These are phyloP conservation scores for Fusarium brachygibbosum DNA, from an alignment of 2,329 filamentous ascomycete species.

Conservation along the genomic window DNA sequence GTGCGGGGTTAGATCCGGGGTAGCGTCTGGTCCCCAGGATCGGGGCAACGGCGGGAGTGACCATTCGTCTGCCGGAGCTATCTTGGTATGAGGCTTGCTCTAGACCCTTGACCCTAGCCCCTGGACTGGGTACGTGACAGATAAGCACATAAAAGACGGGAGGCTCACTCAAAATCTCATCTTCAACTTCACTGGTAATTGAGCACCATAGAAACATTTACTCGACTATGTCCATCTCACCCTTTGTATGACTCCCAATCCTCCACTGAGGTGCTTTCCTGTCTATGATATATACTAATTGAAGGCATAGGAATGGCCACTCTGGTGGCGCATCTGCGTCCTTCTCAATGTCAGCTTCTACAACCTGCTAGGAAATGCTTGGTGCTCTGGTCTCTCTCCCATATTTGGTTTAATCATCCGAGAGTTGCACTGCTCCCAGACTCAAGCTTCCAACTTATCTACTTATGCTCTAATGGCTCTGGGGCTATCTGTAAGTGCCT, in stretches of 20 bases:
- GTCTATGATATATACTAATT: no score
- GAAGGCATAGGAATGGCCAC: constrained; percentile 1
- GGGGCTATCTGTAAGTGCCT: constrained; percentile 16
- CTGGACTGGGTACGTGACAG: background rate
- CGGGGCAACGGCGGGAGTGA: background rate
- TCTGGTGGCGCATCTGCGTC: constrained; percentile 14
- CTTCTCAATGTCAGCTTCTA: constrained; percentile 17
- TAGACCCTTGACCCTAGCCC: background rate
- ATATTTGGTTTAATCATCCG: constrained; percentile 15
- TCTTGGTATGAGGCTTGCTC: background rate
- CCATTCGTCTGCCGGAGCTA: background rate
- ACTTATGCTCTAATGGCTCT: constrained; percentile 11
- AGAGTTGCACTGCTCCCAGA: constrained; percentile 8
- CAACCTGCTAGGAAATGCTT: constrained; percentile 13
- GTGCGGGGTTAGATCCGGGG: background rate
- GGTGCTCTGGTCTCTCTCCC: constrained; percentile 17
- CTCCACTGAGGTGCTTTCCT: background rate
- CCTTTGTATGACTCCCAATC: background rate
- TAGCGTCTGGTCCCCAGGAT: background rate
- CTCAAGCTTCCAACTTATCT: background rate
- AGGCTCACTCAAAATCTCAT: background rate
- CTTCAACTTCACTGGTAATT: background rate
- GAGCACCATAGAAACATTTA: no score
- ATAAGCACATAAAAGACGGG: background rate
- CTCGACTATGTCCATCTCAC: constrained; percentile 5